phyloP scores from a whole-genome alignment of 2,329 filamentous ascomycete species.

The Xylariaceae sp. region DNA sequence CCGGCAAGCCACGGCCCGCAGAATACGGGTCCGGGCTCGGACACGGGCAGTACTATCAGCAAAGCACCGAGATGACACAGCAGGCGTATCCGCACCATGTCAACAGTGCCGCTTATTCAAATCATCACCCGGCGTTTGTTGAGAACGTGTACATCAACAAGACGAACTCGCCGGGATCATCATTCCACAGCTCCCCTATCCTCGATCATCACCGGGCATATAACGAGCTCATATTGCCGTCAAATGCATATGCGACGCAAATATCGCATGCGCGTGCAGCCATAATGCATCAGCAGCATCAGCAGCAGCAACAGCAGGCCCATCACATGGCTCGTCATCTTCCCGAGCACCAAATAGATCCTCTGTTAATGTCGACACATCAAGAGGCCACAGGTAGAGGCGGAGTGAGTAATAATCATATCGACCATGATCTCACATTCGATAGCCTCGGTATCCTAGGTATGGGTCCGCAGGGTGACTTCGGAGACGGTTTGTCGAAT shows the following conservation, averaged over 20 bases:
- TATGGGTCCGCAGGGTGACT: slow-evolving; percentile 15
- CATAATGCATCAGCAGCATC: slow-evolving; percentile 8
- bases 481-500: slow-evolving; percentile 17
- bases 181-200: slow-evolving; percentile 16
- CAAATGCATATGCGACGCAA: slow-evolving; percentile 8
- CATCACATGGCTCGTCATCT: slow-evolving; percentile 6
- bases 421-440: slow-evolving; percentile 11
- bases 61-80: slow-evolving; percentile 25
- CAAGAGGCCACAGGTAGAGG: slow-evolving; percentile 4
- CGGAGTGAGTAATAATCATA: slow-evolving; percentile 1
- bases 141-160: slow-evolving; percentile 27
- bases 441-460: slow-evolving; percentile 23
- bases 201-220: slow-evolving; percentile 29
- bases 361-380: slow-evolving; percentile 13
- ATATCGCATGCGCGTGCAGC: slow-evolving; percentile 10
- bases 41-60: slow-evolving; percentile 36
- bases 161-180: slow-evolving; percentile 23
- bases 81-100: slow-evolving; percentile 20
- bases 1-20: slow-evolving; percentile 35
- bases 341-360: slow-evolving; percentile 17
- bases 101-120: slow-evolving; percentile 4
- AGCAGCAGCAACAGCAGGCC: not conserved
- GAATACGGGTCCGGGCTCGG: slow-evolving; percentile 34
- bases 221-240: slow-evolving; percentile 23
- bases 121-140: slow-evolving; percentile 11